Conservation (phyloP, 345 rosid species). For the Dipteronia dyeriana region DNA sequence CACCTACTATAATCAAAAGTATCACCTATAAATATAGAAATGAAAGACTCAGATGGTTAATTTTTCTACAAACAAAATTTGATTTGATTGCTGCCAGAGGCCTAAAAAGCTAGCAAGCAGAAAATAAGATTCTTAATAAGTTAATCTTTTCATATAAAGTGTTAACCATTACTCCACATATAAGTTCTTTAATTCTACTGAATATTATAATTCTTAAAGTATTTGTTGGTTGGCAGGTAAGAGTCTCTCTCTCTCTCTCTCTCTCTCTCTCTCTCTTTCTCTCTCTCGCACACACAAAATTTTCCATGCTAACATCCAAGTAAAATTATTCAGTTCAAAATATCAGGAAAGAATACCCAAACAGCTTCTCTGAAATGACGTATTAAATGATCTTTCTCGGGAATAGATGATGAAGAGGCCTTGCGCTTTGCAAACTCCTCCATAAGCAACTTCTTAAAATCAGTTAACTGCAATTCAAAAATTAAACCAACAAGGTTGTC, state of each 20-base stretch:
- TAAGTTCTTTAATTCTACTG: background rate
- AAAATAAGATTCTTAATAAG: background rate
- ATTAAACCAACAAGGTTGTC: constrained; percentile 15
- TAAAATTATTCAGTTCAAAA: background rate
- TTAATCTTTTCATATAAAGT: background rate
- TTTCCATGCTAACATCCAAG: background rate
- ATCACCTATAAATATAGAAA: constrained; percentile 9
- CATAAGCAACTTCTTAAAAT: constrained; percentile 71
- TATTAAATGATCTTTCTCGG: constrained; percentile 50
- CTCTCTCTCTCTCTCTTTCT: background rate
- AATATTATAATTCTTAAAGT: background rate
- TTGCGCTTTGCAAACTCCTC: constrained; percentile 54
- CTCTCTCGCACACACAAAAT: background rate
- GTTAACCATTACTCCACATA: background rate
- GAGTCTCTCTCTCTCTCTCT: background rate
- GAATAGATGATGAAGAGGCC: constrained; percentile 43
- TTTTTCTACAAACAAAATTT: background rate
- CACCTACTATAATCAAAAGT: background rate
- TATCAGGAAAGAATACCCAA: constrained; percentile 57
- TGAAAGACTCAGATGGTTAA: background rate
- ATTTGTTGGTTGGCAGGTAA: constrained; percentile 2
- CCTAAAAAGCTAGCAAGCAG: constrained; percentile 4
- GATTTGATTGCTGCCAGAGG: background rate
- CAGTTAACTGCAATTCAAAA: constrained; percentile 58
- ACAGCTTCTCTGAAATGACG: constrained; percentile 79